phyloP scores from a whole-genome alignment of 179 eudicot genomes.

The Gypsophila paniculata region DNA sequence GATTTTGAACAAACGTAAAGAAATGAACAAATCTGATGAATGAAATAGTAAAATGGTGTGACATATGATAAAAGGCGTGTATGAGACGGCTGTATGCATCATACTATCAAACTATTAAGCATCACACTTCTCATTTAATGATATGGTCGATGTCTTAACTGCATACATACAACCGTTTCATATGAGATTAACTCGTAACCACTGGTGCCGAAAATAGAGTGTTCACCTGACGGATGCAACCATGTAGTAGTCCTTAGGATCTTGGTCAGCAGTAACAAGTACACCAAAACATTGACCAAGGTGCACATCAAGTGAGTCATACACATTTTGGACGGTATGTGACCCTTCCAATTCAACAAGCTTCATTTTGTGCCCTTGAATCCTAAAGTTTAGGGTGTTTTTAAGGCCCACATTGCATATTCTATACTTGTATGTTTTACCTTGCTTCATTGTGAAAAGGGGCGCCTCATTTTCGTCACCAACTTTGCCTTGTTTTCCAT shows the following conservation, averaged over 20 bases:
- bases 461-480: slow-evolving; percentile 44
- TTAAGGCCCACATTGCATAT: slow-evolving; percentile 62
- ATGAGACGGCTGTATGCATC: too few relatives aligned
- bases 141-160: too few relatives aligned
- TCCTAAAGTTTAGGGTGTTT: slow-evolving; percentile 45
- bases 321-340: slow-evolving; percentile 46
- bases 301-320: slow-evolving; percentile 54
- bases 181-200: background rate
- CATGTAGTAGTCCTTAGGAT: slow-evolving; percentile 52
- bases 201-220: background rate
- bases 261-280: slow-evolving; percentile 54
- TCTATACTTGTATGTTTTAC: slow-evolving; percentile 53
- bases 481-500: slow-evolving; percentile 36
- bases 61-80: too few relatives aligned
- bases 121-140: too few relatives aligned
- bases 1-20: too few relatives aligned
- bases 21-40: too few relatives aligned
- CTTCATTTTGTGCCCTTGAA: slow-evolving; percentile 52
- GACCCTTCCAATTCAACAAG: slow-evolving; percentile 59
- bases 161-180: too few relatives aligned
- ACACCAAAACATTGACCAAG: slow-evolving; percentile 59
- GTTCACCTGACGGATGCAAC: slow-evolving; percentile 44
- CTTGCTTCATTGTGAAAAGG: slow-evolving; percentile 38
- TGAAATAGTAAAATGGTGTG: too few relatives aligned
- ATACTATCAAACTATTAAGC: too few relatives aligned